phyloP scores from a whole-genome alignment of 2,329 filamentous ascomycete species.

The Pseudogymnoascus sp. region DNA sequence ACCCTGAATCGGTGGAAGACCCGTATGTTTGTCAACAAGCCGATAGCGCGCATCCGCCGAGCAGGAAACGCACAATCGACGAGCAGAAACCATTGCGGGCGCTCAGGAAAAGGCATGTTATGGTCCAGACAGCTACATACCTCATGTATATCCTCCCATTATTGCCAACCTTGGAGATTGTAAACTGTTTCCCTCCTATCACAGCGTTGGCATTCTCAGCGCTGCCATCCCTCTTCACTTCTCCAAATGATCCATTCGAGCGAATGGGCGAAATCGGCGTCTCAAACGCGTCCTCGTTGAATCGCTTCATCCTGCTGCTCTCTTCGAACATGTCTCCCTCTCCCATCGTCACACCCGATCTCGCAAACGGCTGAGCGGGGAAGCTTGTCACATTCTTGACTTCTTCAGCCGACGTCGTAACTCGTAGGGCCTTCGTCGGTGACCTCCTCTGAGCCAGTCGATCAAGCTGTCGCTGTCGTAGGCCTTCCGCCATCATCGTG shows the following conservation, averaged over 20 bases:
- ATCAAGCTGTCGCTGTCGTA: conserved; percentile 31
- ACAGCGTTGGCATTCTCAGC: conserved; percentile 54
- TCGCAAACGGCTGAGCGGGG: conserved; percentile 20
- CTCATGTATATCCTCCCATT: conserved; percentile 77
- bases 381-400: conserved; percentile 21
- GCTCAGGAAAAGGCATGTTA: conserved; percentile 16
- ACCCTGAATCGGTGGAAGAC: conserved; percentile 8
- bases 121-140: conserved; percentile 35
- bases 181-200: conserved; percentile 44
- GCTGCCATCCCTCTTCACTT: conserved; percentile 48
- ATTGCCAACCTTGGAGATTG: conserved; percentile 74
- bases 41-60: conserved; percentile 15
- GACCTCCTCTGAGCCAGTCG: conserved; percentile 27
- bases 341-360: conserved; percentile 14
- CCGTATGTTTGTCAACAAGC: conserved; percentile 15
- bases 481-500: conserved; percentile 14
- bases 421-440: conserved; percentile 20
- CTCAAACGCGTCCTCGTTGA: conserved; percentile 24
- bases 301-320: conserved; percentile 17
- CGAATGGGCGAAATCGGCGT: conserved; percentile 17
- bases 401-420: conserved; percentile 21
- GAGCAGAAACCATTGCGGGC: conserved; percentile 26
- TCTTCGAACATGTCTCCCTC: conserved; percentile 15
- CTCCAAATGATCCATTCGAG: conserved; percentile 31
- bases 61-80: conserved; percentile 31